These are phyloP conservation scores for Candida peoriensis DNA, from an alignment of 805 yeast genomes.

Conservation along the genomic window DNA sequence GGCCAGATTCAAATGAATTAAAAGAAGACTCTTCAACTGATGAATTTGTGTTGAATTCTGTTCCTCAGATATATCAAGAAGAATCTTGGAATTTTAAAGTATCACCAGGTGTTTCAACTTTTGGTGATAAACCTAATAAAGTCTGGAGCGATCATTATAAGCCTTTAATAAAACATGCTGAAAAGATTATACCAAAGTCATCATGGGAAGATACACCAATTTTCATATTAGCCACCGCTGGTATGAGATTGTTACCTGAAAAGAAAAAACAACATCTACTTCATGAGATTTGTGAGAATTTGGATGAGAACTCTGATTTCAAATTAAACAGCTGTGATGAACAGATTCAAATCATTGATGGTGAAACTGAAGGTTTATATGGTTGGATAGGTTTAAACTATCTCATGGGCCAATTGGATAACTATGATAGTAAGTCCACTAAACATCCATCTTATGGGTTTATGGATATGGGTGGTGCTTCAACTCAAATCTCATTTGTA, in stretches of 20 bases:
- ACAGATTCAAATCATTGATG: slow-evolving; percentile 84
- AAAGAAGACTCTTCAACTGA: slow-evolving; percentile 28
- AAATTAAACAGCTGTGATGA: slow-evolving; percentile 49
- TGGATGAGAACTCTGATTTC: slow-evolving; percentile 55
- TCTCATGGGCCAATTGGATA: slow-evolving; percentile 59
- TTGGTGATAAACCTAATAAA: slow-evolving; percentile 41
- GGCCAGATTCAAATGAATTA: slow-evolving; percentile 51
- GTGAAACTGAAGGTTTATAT: slow-evolving; percentile 89
- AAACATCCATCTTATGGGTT: slow-evolving; percentile 74
- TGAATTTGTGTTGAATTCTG: slow-evolving; percentile 39
- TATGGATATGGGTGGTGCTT: slow-evolving; percentile 99
- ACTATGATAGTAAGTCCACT: slow-evolving; percentile 31
- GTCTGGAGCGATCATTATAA: slow-evolving; percentile 73
- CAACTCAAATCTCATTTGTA: slow-evolving; percentile 91
- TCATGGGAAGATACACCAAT: slow-evolving; percentile 70
- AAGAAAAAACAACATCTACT: slow-evolving; percentile 50
- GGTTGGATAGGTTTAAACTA: slow-evolving; percentile 96
- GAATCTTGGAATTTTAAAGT: slow-evolving; percentile 66
- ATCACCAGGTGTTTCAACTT: slow-evolving; percentile 83
- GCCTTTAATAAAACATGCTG: slow-evolving; percentile 63
- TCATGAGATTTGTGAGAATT: slow-evolving; percentile 50
- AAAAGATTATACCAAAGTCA: slow-evolving; percentile 58
- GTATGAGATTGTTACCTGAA: slow-evolving; percentile 76
- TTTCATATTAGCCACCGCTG: slow-evolving; percentile 93
- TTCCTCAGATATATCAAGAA: slow-evolving; percentile 63